phyloP scores from a whole-genome alignment of 1,284 basidiomycete genomes.

The Pascua sp. region DNA sequence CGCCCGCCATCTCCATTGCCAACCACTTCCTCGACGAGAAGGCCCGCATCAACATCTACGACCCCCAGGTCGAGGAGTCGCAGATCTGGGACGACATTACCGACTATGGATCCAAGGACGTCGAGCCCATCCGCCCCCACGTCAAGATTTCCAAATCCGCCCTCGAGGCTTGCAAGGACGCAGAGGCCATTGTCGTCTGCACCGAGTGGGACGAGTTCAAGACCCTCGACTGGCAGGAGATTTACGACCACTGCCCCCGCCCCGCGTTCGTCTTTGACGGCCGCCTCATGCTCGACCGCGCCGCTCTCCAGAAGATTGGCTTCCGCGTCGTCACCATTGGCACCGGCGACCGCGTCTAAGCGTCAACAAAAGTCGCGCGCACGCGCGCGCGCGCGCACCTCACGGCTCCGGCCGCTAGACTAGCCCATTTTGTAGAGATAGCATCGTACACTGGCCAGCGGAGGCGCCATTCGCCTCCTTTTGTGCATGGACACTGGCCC shows the following conservation, averaged over 20 bases:
- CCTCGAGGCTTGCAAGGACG: slow-evolving; percentile 78
- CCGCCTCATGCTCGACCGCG: slow-evolving; percentile 66
- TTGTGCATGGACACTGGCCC: not conserved
- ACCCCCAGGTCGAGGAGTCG: slow-evolving; percentile 68
- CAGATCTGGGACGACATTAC: slow-evolving; percentile 57
- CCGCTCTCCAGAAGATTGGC: slow-evolving; percentile 76
- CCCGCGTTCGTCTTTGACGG: slow-evolving; percentile 90
- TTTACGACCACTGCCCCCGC: slow-evolving; percentile 89
- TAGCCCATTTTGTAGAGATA: slow-evolving; percentile 2
- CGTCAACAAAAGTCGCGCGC: not conserved
- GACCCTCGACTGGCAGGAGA: slow-evolving; percentile 76
- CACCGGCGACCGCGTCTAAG: slow-evolving; percentile 45
- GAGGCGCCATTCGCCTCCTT: too few relatives aligned
- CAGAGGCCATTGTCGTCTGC: slow-evolving; percentile 83
- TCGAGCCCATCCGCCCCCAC: slow-evolving; percentile 66
- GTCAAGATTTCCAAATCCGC: slow-evolving; percentile 74
- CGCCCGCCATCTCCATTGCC: slow-evolving; percentile 91
- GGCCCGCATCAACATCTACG: slow-evolving; percentile 82
- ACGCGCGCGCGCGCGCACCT: not conserved
- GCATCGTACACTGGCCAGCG: not conserved
- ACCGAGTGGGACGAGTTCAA: slow-evolving; percentile 97
- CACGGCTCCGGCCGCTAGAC: not conserved
- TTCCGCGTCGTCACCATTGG: slow-evolving; percentile 70
- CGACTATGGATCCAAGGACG: slow-evolving; percentile 50
- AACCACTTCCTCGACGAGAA: slow-evolving; percentile 89